Conservation (phyloP, 805 yeast species). For the Hyphopichia homilentoma region DNA sequence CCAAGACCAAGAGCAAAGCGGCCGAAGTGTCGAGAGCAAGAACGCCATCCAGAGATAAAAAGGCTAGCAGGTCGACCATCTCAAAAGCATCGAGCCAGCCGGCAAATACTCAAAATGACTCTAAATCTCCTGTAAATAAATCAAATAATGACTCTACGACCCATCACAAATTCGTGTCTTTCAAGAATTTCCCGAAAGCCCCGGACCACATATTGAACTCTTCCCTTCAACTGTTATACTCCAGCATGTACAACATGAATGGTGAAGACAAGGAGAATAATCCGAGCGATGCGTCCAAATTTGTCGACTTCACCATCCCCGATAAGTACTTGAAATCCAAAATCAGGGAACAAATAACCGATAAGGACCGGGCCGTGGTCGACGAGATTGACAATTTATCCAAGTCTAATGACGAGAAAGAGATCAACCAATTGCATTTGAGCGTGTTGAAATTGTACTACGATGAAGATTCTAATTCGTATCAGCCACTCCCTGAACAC, state of each 20-base stretch:
- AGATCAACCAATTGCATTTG: slow-evolving; percentile 18
- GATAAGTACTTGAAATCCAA: slow-evolving; percentile 19
- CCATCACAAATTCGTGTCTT: slow-evolving; percentile 29
- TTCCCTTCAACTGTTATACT: slow-evolving; percentile 16
- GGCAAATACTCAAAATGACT: slow-evolving; percentile 1
- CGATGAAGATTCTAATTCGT: slow-evolving; percentile 23
- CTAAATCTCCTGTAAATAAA: slow-evolving; percentile 2
- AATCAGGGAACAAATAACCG: slow-evolving; percentile 15
- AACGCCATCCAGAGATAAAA: too few species aligned
- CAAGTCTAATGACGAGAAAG: slow-evolving; percentile 17
- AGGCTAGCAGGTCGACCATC: too few species aligned
- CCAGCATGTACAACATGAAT: slow-evolving; percentile 6
- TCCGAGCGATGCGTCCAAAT: slow-evolving; percentile 2
- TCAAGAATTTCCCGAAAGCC: slow-evolving; percentile 29
- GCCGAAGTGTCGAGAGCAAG: too few species aligned
- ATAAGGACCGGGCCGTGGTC: slow-evolving; percentile 21
- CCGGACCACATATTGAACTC: slow-evolving; percentile 14
- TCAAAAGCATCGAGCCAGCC: too few species aligned
- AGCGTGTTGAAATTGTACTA: slow-evolving; percentile 22
- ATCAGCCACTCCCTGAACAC: slow-evolving; percentile 31
- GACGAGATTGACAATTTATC: slow-evolving; percentile 21
- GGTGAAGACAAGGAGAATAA: not conserved
- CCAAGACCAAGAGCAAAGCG: too few species aligned
- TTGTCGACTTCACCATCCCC: slow-evolving; percentile 25
- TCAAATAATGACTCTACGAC: too few species aligned